A percentile compares a stretch with the other conserved stretches of the same genome.
Evolutionary conservation across 2,329 filamentous ascomycete species (phyloP).

Genomic region (Colletotrichum brevisporum): DNA sequence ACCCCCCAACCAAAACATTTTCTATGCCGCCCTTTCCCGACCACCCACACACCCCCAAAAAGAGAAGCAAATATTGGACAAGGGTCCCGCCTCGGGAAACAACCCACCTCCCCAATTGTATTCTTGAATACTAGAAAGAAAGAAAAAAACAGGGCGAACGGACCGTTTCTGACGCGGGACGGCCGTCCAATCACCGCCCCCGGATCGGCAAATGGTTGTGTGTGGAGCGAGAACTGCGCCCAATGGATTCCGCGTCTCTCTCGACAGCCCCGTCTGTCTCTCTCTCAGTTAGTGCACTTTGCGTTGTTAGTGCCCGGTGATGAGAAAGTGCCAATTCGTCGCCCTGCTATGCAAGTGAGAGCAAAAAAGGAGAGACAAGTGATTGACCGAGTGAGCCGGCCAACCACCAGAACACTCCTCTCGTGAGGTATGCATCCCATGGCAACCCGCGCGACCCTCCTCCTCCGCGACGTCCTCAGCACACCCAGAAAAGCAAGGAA

Average conservation of each 20-base stretch:
- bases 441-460: too few species aligned
- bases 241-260: too few species aligned
- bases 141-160: conserved; percentile 40
- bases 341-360: background rate
- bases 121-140: too few species aligned
- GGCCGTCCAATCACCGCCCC: conserved; percentile 27
- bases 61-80: background rate
- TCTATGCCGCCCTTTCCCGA: background rate
- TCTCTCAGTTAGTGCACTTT: background rate
- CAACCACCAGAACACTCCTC: too few species aligned
- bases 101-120: background rate
- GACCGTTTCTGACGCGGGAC: conserved; percentile 25
- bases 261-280: conserved; percentile 36
- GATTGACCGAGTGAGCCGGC: too few species aligned
- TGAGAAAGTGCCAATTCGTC: too few species aligned
- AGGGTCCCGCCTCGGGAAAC: background rate
- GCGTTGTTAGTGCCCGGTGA: background rate
- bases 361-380: background rate
- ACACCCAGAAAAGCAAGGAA: background rate
- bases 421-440: too few species aligned
- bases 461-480: too few species aligned
- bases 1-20: background rate
- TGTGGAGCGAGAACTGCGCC: background rate
- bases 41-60: background rate
- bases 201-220: background rate